These are phyloP conservation scores for Sporothrix humicola DNA, from an alignment of 2,329 filamentous ascomycete species.

Conservation along the genomic window DNA sequence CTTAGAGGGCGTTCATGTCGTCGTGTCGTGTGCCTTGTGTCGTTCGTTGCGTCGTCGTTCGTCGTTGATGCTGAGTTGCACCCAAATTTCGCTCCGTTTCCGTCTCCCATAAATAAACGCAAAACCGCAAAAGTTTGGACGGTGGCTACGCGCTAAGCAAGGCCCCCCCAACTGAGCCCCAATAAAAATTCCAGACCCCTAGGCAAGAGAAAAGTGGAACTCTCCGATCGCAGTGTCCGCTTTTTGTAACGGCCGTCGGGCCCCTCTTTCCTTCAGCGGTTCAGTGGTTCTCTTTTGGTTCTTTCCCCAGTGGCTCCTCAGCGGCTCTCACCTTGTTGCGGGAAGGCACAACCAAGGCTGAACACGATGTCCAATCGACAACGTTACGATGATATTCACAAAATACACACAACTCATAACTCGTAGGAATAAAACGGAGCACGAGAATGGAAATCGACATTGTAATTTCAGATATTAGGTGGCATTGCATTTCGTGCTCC, in stretches of 20 bases:
- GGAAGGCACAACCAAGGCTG: slow-evolving; percentile 7
- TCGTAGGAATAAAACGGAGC: background rate
- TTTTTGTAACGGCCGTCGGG: slow-evolving; percentile 20
- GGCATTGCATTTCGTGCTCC: no score
- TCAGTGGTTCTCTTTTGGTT: no score
- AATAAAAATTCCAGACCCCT: slow-evolving; percentile 7
- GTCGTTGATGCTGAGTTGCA: background rate
- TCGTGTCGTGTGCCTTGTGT: background rate
- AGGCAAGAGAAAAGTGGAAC: slow-evolving; percentile 19
- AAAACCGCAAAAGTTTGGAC: background rate
- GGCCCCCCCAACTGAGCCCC: background rate
- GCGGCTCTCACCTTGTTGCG: background rate
- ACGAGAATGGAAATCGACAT: background rate
- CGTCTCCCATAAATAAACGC: background rate
- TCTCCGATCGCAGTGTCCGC: slow-evolving; percentile 20
- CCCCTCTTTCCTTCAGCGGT: slow-evolving; percentile 6
- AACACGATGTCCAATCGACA: background rate
- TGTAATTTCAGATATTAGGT: background rate
- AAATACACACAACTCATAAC: background rate
- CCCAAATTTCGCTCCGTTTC: background rate
- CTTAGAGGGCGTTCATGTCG: background rate
- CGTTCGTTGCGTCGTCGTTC: slow-evolving; percentile 6
- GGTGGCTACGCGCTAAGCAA: slow-evolving; percentile 8
- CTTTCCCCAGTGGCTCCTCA: background rate
- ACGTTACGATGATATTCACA: background rate